phyloP scores from a whole-genome alignment of 2,329 filamentous ascomycete genomes.

The Coniochaeta pulveracea region DNA sequence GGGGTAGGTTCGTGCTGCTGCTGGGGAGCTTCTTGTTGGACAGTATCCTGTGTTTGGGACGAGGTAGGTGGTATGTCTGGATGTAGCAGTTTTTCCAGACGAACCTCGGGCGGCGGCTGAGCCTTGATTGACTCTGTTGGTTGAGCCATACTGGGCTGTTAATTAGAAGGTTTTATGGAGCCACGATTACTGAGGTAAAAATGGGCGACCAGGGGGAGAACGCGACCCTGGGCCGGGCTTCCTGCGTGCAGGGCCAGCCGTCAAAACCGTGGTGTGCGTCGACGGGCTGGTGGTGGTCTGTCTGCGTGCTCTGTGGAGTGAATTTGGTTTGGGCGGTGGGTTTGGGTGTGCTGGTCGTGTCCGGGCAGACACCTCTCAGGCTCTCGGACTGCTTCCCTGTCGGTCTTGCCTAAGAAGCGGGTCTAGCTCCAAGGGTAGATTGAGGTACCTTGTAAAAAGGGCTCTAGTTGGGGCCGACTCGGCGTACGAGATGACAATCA shows the following conservation, averaged over 20 bases:
- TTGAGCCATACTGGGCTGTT: constrained; percentile 26
- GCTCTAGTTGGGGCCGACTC: too few species aligned
- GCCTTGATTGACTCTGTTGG: constrained; percentile 13
- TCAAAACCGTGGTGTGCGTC: constrained; percentile 7
- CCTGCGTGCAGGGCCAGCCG: constrained; percentile 10
- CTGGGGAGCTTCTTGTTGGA: constrained; percentile 8
- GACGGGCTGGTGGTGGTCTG: not conserved
- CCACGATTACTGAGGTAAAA: constrained; percentile 22
- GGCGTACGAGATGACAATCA: too few species aligned
- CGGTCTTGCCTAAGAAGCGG: not conserved
- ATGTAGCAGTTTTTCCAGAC: constrained; percentile 5
- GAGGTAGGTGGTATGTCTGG: constrained; percentile 4
- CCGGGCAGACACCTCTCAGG: too few species aligned
- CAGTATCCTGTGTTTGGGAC: constrained; percentile 3
- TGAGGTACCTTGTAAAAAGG: too few species aligned
- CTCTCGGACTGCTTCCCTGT: too few species aligned
- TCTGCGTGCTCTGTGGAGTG: not conserved
- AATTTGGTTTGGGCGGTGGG: not conserved
- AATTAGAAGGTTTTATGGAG: constrained; percentile 28
- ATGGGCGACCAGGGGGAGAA: constrained; percentile 9
- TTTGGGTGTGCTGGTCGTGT: constrained; percentile 1
- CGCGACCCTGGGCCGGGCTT: constrained; percentile 21
- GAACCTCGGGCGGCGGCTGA: constrained; percentile 9
- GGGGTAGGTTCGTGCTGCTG: not conserved
- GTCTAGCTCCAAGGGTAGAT: not conserved